Evolutionary conservation across 2,329 filamentous ascomycete genomes (phyloP), one percentile per base, ranked within the genome.

Genomic region (Blumeria hordei): DNA sequence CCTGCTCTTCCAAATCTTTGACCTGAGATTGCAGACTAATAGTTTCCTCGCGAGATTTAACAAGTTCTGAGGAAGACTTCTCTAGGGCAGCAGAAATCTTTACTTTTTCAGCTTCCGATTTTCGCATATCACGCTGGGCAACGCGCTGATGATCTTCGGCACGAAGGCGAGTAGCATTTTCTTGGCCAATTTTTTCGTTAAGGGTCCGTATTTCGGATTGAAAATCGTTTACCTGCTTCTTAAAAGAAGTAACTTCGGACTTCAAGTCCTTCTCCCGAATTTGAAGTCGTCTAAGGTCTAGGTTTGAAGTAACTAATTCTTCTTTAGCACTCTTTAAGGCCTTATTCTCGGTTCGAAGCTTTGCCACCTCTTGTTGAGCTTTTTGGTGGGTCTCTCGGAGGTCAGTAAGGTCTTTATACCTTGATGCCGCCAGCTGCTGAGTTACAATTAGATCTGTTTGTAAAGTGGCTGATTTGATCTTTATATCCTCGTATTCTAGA

Each of bases 361-460:
- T 81, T 65, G 82, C 83, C 28, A 96, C 71, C 67, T 98, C 90
- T 0, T 87, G 84, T 63, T 95, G 88, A 0, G 84, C 77, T 65
- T 92, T 93, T 60, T 88, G 81, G 34, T 95, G 68, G 2, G 88
- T 73, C 58, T 90, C 84, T 18, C 82, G 77, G 49, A 94, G 71
- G 33, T 94, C 85, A 0, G 81, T 81, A 1, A 95, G 71, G 57
- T 96, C 88, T 66, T 88, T 94, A 71, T 88, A 96, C 34, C 92
- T 76, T 14, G 78, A 83, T 58, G 93, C 82, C 0, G 92, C 87
- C 11, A 96, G 75, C 67, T 93, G 80, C 65, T 95, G 81, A 0
- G 88, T 83, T 1, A 88, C 88, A 1, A 80, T 83, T 3, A 96
- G 74, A 64, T 98, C 90, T 0, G 83, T 85, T 63, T 94, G 81